Evolutionary conservation across 495 filamentous ascomycete species (phyloP).

Genomic region (Arthonia radiata): DNA sequence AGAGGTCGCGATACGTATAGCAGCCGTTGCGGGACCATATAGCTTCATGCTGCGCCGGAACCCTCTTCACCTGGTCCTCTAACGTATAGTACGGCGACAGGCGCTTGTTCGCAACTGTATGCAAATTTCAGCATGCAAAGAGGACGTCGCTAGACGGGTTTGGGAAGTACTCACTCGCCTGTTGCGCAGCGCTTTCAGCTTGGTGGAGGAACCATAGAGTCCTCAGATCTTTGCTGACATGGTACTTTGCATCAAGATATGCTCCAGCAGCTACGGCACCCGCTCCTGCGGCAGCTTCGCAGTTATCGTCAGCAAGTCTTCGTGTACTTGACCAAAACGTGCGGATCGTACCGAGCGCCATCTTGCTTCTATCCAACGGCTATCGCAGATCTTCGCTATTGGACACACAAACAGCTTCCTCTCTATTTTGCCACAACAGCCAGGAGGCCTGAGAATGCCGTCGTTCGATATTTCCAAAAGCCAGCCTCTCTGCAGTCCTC

Average conservation of each 20-base stretch:
- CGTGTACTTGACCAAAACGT: too few species aligned
- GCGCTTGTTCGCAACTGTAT: conserved; percentile 21
- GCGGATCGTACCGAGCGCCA: too few species aligned
- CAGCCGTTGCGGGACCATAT: conserved; percentile 41
- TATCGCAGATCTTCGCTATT: too few species aligned
- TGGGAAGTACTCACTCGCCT: conserved; percentile 11
- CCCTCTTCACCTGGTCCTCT: conserved; percentile 23
- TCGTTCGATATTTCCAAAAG: too few species aligned
- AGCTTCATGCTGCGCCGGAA: conserved; percentile 22
- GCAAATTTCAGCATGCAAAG: background rate
- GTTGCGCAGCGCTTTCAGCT: conserved; percentile 14
- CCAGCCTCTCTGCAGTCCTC: too few species aligned
- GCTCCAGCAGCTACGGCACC: conserved; percentile 21
- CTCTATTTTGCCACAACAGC: too few species aligned
- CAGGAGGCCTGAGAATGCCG: too few species aligned
- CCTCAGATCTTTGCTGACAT: conserved; percentile 33
- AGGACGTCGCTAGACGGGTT: conserved; percentile 3
- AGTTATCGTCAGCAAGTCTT: too few species aligned
- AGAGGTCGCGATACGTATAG: conserved; percentile 37
- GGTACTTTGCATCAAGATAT: conserved; percentile 49
- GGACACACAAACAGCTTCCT: too few species aligned
- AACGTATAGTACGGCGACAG: conserved; percentile 41
- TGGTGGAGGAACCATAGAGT: conserved; percentile 11
- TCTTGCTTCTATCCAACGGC: too few species aligned
- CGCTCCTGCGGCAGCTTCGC: conserved; percentile 21